Evolutionary conservation across 345 rosid species (phyloP).

Genomic region (Clausena lansium): DNA sequence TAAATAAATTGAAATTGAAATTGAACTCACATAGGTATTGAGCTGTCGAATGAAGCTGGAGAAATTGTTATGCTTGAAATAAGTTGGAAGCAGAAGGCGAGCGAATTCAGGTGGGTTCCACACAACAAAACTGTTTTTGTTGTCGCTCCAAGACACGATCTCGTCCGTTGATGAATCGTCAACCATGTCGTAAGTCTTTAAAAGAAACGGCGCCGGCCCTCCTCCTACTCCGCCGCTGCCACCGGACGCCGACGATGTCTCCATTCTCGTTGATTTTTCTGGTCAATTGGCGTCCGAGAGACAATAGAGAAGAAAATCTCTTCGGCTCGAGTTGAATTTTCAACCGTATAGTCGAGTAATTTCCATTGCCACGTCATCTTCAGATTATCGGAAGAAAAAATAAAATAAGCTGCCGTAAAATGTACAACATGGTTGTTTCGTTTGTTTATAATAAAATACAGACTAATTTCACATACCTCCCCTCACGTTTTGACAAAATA

Average conservation of each 20-base stretch:
- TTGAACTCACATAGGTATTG: conserved; percentile 61
- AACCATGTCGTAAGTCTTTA: conserved; percentile 92
- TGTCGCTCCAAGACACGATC: conserved; percentile 81
- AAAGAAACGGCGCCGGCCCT: conserved; percentile 82
- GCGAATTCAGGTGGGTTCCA: conserved; percentile 94
- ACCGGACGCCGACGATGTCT: conserved; percentile 1
- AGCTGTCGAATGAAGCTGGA: conserved; percentile 85
- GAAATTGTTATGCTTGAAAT: conserved; percentile 94
- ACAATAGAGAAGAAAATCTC: background rate
- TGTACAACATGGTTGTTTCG: background rate
- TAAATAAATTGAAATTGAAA: too few species aligned
- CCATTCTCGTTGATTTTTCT: background rate
- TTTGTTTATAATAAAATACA: too few species aligned
- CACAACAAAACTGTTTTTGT: conserved; percentile 73
- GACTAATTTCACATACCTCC: too few species aligned
- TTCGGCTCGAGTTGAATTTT: background rate
- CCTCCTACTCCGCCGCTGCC: conserved; percentile 49
- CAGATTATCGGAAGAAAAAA: background rate
- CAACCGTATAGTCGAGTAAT: background rate
- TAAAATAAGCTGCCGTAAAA: too few species aligned
- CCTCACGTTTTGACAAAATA: too few species aligned
- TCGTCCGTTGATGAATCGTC: conserved; percentile 75
- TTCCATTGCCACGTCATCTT: conserved; percentile 1
- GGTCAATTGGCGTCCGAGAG: background rate
- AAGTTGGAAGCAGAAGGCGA: conserved; percentile 71